phyloP scores from a whole-genome alignment of 2,329 filamentous ascomycete genomes.

The Fusarium sp. region DNA sequence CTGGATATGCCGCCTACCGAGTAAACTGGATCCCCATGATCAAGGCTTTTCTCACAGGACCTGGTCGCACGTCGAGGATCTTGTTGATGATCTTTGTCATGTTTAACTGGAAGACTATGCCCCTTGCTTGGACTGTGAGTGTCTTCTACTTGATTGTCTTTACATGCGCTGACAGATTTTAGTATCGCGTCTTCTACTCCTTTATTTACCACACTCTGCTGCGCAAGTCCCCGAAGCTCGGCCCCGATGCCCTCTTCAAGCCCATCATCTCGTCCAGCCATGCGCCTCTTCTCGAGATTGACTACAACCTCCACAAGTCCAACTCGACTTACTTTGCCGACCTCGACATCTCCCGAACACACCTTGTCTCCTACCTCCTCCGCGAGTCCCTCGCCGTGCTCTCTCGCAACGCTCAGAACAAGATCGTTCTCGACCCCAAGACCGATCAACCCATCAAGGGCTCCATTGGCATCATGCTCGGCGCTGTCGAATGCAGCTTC shows the following conservation, averaged over 20 bases:
- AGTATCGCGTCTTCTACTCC: slow-evolving; percentile 70
- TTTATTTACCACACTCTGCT: slow-evolving; percentile 66
- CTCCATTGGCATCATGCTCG: slow-evolving; percentile 73
- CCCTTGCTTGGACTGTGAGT: slow-evolving; percentile 80
- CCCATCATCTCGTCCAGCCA: slow-evolving; percentile 75
- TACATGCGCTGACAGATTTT: background rate
- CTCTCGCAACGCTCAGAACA: slow-evolving; percentile 60
- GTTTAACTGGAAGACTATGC: slow-evolving; percentile 79
- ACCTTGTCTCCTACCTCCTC: slow-evolving; percentile 78
- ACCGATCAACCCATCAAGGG: slow-evolving; percentile 63
- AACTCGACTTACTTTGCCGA: slow-evolving; percentile 90
- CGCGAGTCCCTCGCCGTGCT: slow-evolving; percentile 67
- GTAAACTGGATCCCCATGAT: slow-evolving; percentile 55
- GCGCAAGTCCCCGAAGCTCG: slow-evolving; percentile 60
- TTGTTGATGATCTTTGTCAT: slow-evolving; percentile 66
- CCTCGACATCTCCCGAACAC: slow-evolving; percentile 84
- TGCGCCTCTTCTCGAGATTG: slow-evolving; percentile 80
- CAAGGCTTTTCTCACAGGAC: slow-evolving; percentile 63
- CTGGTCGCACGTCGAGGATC: slow-evolving; percentile 65
- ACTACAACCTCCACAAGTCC: slow-evolving; percentile 88
- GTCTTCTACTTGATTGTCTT: background rate
- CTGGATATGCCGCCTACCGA: slow-evolving; percentile 61
- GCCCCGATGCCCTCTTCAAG: slow-evolving; percentile 76
- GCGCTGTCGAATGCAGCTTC: slow-evolving; percentile 80
- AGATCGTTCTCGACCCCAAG: slow-evolving; percentile 63